phyloP scores from a whole-genome alignment of 176 grass and related monocot genomes.

The Bolboschoenus planiculmis region DNA sequence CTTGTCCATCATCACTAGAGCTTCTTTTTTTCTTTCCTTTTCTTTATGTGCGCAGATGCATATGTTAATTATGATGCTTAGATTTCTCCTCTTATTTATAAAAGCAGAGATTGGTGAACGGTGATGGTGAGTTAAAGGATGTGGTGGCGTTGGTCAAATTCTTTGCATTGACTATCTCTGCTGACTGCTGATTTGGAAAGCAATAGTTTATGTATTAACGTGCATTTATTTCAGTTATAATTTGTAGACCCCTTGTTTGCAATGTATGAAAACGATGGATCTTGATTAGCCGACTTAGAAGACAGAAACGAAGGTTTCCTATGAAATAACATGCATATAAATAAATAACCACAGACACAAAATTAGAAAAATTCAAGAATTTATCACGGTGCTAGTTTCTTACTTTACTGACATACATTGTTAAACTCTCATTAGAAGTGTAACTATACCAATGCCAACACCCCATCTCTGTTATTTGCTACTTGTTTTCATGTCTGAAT shows the following conservation, averaged over 20 bases:
- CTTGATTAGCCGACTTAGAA: no score
- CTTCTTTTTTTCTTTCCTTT: neutral
- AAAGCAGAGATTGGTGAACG: neutral
- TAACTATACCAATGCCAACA: neutral
- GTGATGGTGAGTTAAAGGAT: no score
- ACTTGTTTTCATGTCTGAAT: neutral
- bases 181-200: neutral
- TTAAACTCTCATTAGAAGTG: no score
- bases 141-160: slow-evolving; percentile 39
- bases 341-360: neutral
- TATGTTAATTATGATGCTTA: neutral
- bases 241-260: neutral
- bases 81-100: slow-evolving; percentile 15
- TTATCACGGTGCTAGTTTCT: no score
- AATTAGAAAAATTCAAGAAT: no score
- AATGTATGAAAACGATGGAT: neutral
- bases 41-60: neutral
- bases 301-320: no score
- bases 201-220: neutral
- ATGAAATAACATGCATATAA: neutral
- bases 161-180: slow-evolving; percentile 34
- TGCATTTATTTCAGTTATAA: neutral
- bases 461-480: neutral
- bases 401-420: no score
- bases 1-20: neutral